Percentiles rank a stretch among this genome's conserved stretches.
Evolutionary conservation across 2,329 filamentous ascomycete species (phyloP).

Genomic region (Trichophyton equinum): DNA sequence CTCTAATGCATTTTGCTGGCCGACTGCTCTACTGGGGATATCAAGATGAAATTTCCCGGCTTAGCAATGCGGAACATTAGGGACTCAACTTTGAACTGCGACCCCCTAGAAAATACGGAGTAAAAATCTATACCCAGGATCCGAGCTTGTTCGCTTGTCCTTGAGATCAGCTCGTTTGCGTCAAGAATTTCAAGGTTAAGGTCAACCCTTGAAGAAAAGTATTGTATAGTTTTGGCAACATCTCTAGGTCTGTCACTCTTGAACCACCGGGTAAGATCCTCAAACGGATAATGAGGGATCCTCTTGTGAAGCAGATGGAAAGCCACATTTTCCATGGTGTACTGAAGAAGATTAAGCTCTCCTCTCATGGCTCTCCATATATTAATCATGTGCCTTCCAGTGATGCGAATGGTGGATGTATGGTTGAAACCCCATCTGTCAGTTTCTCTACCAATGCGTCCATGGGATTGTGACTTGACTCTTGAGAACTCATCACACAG

Average conservation of each 20-base stretch:
- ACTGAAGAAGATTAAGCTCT: slow-evolving; percentile 84
- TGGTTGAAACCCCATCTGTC: slow-evolving; percentile 92
- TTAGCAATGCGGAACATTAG: slow-evolving; percentile 98
- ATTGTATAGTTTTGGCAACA: slow-evolving; percentile 60
- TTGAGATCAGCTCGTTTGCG: slow-evolving; percentile 71
- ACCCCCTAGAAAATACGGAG: slow-evolving; percentile 86
- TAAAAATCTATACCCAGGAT: slow-evolving; percentile 93
- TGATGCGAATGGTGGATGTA: slow-evolving; percentile 83
- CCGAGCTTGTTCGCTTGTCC: slow-evolving; percentile 88
- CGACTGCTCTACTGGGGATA: slow-evolving; percentile 88
- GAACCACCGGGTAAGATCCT: slow-evolving; percentile 73
- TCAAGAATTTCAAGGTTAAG: slow-evolving; percentile 86
- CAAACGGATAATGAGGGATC: slow-evolving; percentile 75
- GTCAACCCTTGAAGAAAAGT: slow-evolving; percentile 63
- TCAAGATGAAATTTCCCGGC: slow-evolving; percentile 81
- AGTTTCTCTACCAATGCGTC: slow-evolving; percentile 70
- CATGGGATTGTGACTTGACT: slow-evolving; percentile 71
- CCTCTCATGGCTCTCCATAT: slow-evolving; percentile 91
- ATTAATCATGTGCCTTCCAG: slow-evolving; percentile 90
- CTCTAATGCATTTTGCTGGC: slow-evolving; percentile 84
- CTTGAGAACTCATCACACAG: slow-evolving; percentile 84
- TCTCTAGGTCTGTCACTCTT: slow-evolving; percentile 54
- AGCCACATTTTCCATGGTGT: slow-evolving; percentile 89
- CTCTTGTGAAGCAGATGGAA: slow-evolving; percentile 81
- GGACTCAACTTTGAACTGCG: slow-evolving; percentile 97